A percentile compares a stretch with the other conserved stretches of the same genome.
Conservation (phyloP, 192 early-diverging fungal genomes). For the Phycomyces blakesleeanus region DNA sequence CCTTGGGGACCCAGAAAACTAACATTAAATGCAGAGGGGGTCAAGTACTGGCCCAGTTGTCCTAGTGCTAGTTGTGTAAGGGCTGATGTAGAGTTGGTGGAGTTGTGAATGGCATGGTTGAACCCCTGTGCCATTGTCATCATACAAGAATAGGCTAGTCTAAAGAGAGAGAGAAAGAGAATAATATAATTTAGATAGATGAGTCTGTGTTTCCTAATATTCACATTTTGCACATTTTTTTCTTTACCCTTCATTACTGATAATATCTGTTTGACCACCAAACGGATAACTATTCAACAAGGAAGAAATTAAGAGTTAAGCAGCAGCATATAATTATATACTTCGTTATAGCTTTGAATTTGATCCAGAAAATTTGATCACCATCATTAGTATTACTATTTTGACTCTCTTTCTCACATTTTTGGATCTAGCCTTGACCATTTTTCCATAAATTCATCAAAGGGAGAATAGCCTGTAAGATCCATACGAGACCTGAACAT, state of each 20-base stretch:
- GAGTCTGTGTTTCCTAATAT: background rate
- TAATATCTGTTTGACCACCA: conserved; percentile 40
- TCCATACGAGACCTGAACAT: conserved; percentile 38
- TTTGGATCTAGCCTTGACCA: conserved; percentile 40
- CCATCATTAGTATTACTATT: too few species aligned
- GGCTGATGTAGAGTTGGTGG: conserved; percentile 19
- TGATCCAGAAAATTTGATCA: too few species aligned
- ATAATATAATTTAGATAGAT: conserved; percentile 1
- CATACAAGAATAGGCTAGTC: conserved; percentile 50
- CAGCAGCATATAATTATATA: too few species aligned
- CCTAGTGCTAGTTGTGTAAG: conserved; percentile 28
- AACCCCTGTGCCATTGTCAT: conserved; percentile 47
- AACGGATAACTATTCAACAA: conserved; percentile 36
- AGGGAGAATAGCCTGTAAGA: conserved; percentile 42
- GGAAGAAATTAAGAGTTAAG: background rate
- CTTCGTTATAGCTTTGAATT: too few species aligned
- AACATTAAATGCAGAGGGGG: conserved; percentile 39
- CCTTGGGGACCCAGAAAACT: conserved; percentile 44
- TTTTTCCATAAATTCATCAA: conserved; percentile 43
- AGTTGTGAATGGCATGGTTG: conserved; percentile 37
- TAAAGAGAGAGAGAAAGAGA: background rate
- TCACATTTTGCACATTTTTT: background rate
- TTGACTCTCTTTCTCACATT: conserved; percentile 21
- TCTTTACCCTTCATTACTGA: conserved; percentile 44
- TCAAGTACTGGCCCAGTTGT: conserved; percentile 33